Evolutionary conservation across 129 eudicot species (phyloP), one percentile per base, ranked within the genome.

Genomic region (Pittosporum tobira): DNA sequence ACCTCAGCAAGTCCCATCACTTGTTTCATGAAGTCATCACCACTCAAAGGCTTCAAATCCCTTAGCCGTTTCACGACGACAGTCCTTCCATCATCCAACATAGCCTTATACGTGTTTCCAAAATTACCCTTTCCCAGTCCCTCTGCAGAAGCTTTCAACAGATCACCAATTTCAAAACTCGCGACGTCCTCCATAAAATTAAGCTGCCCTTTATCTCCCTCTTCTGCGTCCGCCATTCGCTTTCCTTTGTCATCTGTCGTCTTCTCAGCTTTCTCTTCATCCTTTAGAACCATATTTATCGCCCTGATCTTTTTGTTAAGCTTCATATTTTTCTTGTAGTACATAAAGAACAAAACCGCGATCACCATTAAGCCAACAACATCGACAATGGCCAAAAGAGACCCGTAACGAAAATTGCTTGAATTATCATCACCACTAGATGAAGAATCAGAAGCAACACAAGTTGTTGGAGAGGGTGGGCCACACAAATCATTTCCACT

Each of bases 91-190:
- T 54, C 75, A 22, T 74, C 85, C 63, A 87, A 44, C 62, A 49
- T 50, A 45, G 88, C 95, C 61, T 69, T 75, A 48, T 87, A 87
- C 10, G 79, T 69, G 45, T 72, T 87, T 3, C 91, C 95, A 25
- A 82, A 82, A 61, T 70, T 82, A 49, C 88, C 95, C 38, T 69
- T 79, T 5, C 85, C 91, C 54, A 87, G 61, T 16, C 85, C 84
- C 72, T 87, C 91, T 5, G 95, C 95, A 0, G 95, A 82, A 26
- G 95, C 85, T 53, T 71, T 87, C 63, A 87, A 67, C 38, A 87
- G 73, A 57, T 81, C 88, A 14, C 75, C 69, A 1, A 84, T 73
- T 66, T 84, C 94, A 44, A 84, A 84, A 36, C 62, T 72, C 0
- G 71, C 48, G 11, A 48, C 85, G 1, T 65, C 79, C 22, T 75